Base-by-base conservation (phyloP, 169 alveolate species). In the Plasmodium vinckei region DNA sequence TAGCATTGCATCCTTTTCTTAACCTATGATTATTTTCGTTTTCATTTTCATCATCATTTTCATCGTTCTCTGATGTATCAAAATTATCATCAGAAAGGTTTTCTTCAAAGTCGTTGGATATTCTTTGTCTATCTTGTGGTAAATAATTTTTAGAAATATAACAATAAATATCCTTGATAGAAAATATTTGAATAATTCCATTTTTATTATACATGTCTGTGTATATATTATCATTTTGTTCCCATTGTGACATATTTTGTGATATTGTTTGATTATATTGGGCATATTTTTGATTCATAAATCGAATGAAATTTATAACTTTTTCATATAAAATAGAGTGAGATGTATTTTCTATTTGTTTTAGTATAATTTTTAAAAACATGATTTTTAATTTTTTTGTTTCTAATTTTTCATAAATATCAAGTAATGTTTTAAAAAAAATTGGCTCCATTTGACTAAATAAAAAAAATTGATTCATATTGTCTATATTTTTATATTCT, bases 261-360 rank as follows among this genome's bases (percentile, higher is more conserved):
- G 54, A 6, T 10, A 1, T 5, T 21, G n/a, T 53, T 10, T 17
- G 33, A 25, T 39, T 79, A 5, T 33, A 33, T 33, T 33, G 42
- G 42, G 7, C 0, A 47, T 82, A 82, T 47, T 82, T 82, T 13
- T 6, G 4, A 25, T 71, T 71, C 54, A 57, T 70, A 27, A 65
- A 79, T 57, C 64, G 64, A 54, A 82, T 53, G 25, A 82, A 82
- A 39, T 53, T 49, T 53, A 39, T 49, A 15, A 86, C 65, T 63
- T 86, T 86, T 5, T 68, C 75, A 33, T 86, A 86, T 56, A 69
- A 39, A 49, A 86, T 59, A 27, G 59, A 54, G 6, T 70, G 91
- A 47, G 87, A 86, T 1, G 91, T 64, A 44, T 70, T 69, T 71
- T 86, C 91, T 12, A 86, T 65, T 69, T 86, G 87, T 60, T 86